These are phyloP conservation scores for Phoma sp. DNA, from an alignment of 2,329 filamentous ascomycete species.

Conservation along the genomic window DNA sequence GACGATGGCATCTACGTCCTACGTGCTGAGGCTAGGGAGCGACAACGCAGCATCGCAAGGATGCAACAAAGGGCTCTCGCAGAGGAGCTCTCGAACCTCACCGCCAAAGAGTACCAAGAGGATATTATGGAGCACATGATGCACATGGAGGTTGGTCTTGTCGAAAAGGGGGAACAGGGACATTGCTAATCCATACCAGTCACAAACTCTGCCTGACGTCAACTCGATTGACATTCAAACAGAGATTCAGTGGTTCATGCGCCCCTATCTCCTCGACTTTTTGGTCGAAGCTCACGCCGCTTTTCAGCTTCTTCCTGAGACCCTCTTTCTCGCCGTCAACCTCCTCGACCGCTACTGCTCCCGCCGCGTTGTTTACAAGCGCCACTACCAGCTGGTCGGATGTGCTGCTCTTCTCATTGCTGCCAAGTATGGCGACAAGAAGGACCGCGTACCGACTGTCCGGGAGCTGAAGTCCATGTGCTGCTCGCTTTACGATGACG, in stretches of 20 bases:
- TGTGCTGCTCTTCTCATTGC: conserved; percentile 95
- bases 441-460: conserved; percentile 97
- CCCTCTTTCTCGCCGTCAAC: conserved; percentile 94
- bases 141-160: conserved; percentile 78
- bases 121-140: conserved; percentile 95
- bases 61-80: conserved; percentile 87
- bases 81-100: conserved; percentile 83
- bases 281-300: conserved; percentile 95
- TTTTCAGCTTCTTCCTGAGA: conserved; percentile 92
- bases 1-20: conserved; percentile 59
- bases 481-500: conserved; percentile 95
- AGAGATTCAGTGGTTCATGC: conserved; percentile 99
- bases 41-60: conserved; percentile 77
- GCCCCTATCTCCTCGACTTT: conserved; percentile 97
- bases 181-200: conserved; percentile 52
- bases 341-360: conserved; percentile 98
- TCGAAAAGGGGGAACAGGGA: conserved; percentile 7
- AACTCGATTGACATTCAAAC: conserved; percentile 98
- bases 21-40: conserved; percentile 73
- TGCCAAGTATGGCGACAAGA: conserved; percentile 98
- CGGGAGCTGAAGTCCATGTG: conserved; percentile 99
- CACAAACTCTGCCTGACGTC: conserved; percentile 91
- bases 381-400: conserved; percentile 96
- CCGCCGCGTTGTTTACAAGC: conserved; percentile 96
- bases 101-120: conserved; percentile 89